Conservation (phyloP, 2,329 filamentous ascomycete genomes). For the Trichophyton schoenleinii region DNA sequence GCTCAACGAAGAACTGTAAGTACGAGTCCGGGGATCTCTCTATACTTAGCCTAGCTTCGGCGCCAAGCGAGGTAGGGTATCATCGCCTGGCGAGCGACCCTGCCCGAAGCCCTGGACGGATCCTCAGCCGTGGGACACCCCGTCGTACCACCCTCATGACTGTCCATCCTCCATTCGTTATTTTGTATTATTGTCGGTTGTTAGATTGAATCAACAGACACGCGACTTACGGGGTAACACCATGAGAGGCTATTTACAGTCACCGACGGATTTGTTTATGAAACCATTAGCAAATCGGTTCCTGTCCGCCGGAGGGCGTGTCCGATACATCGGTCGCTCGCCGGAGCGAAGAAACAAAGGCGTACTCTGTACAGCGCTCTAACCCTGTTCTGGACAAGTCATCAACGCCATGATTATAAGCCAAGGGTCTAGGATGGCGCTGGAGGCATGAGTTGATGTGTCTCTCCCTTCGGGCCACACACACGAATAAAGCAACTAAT, state of each 20-base stretch:
- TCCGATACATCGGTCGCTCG: not conserved
- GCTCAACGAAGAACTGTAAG: too few relatives aligned
- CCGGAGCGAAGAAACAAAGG: not conserved
- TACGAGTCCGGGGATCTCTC: not conserved
- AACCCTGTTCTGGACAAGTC: not conserved
- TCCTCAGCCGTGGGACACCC: slow-evolving; percentile 1
- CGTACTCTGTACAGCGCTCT: not conserved
- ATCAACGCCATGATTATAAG: not conserved
- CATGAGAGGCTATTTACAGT: not conserved
- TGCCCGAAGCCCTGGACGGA: not conserved
- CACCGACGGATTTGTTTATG: not conserved
- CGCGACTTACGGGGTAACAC: not conserved
- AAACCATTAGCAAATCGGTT: not conserved
- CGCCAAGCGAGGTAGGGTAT: slow-evolving; percentile 4
- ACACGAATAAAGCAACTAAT: not conserved
- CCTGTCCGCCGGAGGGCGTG: not conserved
- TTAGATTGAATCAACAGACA: not conserved
- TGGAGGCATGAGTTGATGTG: not conserved
- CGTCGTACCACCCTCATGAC: not conserved
- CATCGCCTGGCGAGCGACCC: not conserved
- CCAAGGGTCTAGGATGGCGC: not conserved
- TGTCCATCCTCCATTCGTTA: not conserved
- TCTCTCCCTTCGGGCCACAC: not conserved
- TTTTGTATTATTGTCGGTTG: not conserved
- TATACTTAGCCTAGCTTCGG: slow-evolving; percentile 3